Base-by-base conservation (phyloP, 176 grass and related monocot genomes). In the Bolboschoenus planiculmis region DNA sequence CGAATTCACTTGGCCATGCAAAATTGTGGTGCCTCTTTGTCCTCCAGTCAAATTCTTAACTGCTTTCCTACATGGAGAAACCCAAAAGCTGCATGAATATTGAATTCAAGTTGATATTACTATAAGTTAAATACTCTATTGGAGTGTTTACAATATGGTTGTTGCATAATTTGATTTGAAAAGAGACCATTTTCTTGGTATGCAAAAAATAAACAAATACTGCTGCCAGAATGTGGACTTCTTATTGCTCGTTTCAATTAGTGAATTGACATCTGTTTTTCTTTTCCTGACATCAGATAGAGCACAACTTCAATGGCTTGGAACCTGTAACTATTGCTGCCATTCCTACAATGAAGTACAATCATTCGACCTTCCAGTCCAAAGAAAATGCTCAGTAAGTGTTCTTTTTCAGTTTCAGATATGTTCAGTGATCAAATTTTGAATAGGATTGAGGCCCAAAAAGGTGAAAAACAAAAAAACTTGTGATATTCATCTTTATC, bases 361-460 rank as follows among this genome's bases (percentile, higher is more conserved):
- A 83, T 59, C 79, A 63, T 7, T 86, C 88, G 31, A 84, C 81
- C 67, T 95, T 95, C 64, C 79, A 88, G 55, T 90, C 85, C 66
- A 91, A 86, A 95, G 89, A 95, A 86, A 90, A 95, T 91, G 87
- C 91, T 48, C 96, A 93, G 96, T 98, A 95, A 95, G 92, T 95
- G 34, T 40, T 31, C 79, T 65, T 56, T 13, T 29, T 16, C 56
- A 89, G 42, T 21, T 65, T 86, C 26, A 79, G 11, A 74, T 55
- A 58, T 24, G 66, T 68, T 43, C 74, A 46, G 46, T 89, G 5
- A 30, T 79, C 2, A 2, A 51, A 78, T 11, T 83, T 82, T 43
- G 47, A 39, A 46, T 39, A 50, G 4, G 26, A 27, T 51, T 29
- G 29, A 2, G 1, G 7, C 1, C 65, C 35, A 23, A 21, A 39